Conservation (phyloP, 2,329 filamentous ascomycete genomes). For the Aspergillus latus region DNA sequence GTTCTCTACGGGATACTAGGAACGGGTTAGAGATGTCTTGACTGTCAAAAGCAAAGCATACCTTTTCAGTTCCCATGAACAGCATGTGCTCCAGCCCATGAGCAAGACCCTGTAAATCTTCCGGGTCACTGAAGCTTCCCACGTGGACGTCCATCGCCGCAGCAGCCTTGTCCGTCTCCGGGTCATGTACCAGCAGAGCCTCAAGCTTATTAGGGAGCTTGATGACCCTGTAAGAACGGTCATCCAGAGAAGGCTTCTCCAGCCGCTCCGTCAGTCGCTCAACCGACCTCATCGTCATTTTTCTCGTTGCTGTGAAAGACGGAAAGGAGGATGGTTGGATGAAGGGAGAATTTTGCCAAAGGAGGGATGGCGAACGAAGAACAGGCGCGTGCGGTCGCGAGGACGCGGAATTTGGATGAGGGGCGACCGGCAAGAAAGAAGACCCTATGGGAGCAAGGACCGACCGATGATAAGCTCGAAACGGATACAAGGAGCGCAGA, state of each 20-base stretch:
- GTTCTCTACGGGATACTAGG: slow-evolving; percentile 74
- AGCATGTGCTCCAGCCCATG: slow-evolving; percentile 94
- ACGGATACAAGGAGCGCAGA: slow-evolving; percentile 8
- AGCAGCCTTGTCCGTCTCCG: slow-evolving; percentile 93
- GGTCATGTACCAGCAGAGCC: slow-evolving; percentile 87
- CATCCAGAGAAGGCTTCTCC: slow-evolving; percentile 81
- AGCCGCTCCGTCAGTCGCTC: slow-evolving; percentile 65
- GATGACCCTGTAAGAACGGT: slow-evolving; percentile 84
- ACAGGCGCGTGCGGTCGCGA: slow-evolving; percentile 16
- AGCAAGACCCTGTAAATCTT: slow-evolving; percentile 90
- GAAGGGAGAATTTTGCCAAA: slow-evolving; percentile 15
- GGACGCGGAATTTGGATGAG: slow-evolving; percentile 20
- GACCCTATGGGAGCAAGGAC: slow-evolving; percentile 12
- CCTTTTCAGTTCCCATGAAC: slow-evolving; percentile 98
- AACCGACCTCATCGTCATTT: slow-evolving; percentile 33
- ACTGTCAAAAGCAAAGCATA: slow-evolving; percentile 32
- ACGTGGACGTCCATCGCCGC: slow-evolving; percentile 95
- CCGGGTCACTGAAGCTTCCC: slow-evolving; percentile 88
- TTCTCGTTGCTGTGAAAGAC: slow-evolving; percentile 21
- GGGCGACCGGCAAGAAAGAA: slow-evolving; percentile 18
- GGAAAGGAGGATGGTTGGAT: slow-evolving; percentile 21
- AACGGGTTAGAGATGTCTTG: too few relatives aligned
- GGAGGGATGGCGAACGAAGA: slow-evolving; percentile 11
- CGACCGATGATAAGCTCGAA: slow-evolving; percentile 17
- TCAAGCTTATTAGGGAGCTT: slow-evolving; percentile 83